Evolutionary conservation across 257 asterid genomes (phyloP).

Genomic region (Primulina tabacum): DNA sequence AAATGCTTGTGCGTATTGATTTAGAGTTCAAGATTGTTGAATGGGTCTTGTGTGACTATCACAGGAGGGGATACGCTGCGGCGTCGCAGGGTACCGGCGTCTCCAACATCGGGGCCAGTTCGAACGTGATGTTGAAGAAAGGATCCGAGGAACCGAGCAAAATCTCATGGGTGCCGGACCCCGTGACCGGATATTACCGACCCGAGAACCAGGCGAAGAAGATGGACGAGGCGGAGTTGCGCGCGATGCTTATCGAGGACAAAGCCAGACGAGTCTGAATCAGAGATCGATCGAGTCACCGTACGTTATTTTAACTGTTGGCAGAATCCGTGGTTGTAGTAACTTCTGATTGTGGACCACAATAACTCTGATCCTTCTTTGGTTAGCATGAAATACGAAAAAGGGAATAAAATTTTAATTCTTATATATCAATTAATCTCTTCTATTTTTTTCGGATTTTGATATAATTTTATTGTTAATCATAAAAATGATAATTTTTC

Average conservation of each 20-base stretch:
- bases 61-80: constrained; percentile 49
- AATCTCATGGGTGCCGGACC: constrained; percentile 64
- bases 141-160: constrained; percentile 35
- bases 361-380: no score
- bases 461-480: no score
- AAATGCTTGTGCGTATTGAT: no score
- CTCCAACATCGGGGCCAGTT: constrained; percentile 30
- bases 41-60: not conserved
- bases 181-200: constrained; percentile 53
- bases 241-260: constrained; percentile 40
- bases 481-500: no score
- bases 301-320: no score
- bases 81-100: constrained; percentile 31
- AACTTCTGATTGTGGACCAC: no score
- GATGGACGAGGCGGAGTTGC: constrained; percentile 49
- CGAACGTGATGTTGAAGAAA: constrained; percentile 43
- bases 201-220: constrained; percentile 45
- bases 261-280: not conserved
- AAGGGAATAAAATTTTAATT: no score
- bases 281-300: no score
- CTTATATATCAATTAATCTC: no score
- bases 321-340: no score
- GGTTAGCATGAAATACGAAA: no score
- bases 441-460: no score
- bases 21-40: not conserved